Percentiles rank a stretch among this genome's conserved stretches.
Evolutionary conservation across 2,329 filamentous ascomycete genomes (phyloP).

Genomic region (Allantophomopsis cytisporea): DNA sequence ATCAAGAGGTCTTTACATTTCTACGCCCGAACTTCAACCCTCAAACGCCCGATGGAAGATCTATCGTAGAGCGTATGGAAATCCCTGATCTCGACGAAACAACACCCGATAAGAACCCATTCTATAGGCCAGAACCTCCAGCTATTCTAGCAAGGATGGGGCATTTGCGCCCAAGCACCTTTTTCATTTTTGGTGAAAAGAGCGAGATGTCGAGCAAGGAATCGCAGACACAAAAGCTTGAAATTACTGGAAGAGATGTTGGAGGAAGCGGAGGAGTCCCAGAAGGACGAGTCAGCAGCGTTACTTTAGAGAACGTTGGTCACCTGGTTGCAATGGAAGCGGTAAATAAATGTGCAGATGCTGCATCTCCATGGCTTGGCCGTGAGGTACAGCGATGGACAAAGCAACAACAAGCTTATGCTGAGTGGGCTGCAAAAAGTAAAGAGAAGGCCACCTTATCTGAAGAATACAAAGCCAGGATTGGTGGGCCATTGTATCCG

Average conservation of each 20-base stretch:
- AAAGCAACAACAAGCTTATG: constrained; percentile 39
- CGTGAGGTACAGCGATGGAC: constrained; percentile 43
- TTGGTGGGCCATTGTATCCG: constrained; percentile 7
- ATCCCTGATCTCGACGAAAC: constrained; percentile 18
- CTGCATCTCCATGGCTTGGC: constrained; percentile 41
- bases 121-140: constrained; percentile 55
- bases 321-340: constrained; percentile 80
- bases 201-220: constrained; percentile 40
- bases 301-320: constrained; percentile 50
- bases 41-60: constrained; percentile 11
- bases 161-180: constrained; percentile 45
- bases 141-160: constrained; percentile 42
- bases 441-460: constrained; percentile 43
- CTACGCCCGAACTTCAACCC: constrained; percentile 42
- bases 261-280: constrained; percentile 53
- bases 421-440: constrained; percentile 35
- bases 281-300: constrained; percentile 53
- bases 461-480: constrained; percentile 32
- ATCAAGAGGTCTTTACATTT: constrained; percentile 78
- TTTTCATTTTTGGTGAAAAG: constrained; percentile 55
- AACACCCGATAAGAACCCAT: constrained; percentile 24
- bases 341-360: constrained; percentile 49
- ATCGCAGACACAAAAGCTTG: constrained; percentile 42
- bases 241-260: constrained; percentile 46
- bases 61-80: constrained; percentile 33